A percentile compares a stretch with the other conserved stretches of the same genome.
Conservation (phyloP, 164 flowering plant genomes). For the Tetrastigma voinierianum region DNA sequence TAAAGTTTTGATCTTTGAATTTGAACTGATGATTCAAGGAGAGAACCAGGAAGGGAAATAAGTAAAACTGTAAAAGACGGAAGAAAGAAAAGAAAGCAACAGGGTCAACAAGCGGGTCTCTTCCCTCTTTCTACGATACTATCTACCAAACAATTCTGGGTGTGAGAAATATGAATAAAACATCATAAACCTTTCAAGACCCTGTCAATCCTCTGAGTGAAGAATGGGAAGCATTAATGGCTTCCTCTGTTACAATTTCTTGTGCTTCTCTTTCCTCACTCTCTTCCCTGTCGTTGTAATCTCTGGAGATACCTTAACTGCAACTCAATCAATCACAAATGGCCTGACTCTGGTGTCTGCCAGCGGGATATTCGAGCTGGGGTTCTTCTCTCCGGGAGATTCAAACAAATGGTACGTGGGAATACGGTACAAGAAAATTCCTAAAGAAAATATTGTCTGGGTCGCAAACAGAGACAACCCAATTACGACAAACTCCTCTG, state of each 20-base stretch:
- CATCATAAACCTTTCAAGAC: background rate
- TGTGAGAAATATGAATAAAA: slow-evolving; percentile 2
- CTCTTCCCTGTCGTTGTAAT: slow-evolving; percentile 10
- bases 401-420: slow-evolving; percentile 34
- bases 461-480: slow-evolving; percentile 63
- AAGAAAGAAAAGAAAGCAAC: background rate
- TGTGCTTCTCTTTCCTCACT: slow-evolving; percentile 10
- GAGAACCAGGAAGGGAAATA: background rate
- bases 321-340: slow-evolving; percentile 10
- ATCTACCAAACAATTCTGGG: slow-evolving; percentile 5
- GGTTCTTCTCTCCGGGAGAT: slow-evolving; percentile 30
- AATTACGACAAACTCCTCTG: slow-evolving; percentile 27
- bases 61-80: too few relatives aligned
- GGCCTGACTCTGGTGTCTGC: slow-evolving; percentile 33
- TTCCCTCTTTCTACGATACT: slow-evolving; percentile 7
- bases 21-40: too few relatives aligned
- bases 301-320: slow-evolving; percentile 23
- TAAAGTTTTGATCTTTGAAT: too few relatives aligned
- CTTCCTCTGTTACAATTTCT: slow-evolving; percentile 7
- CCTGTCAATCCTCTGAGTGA: background rate
- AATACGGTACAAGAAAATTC: slow-evolving; percentile 38
- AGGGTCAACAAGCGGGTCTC: background rate
- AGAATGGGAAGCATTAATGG: slow-evolving; percentile 10
- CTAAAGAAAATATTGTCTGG: slow-evolving; percentile 40
- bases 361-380: slow-evolving; percentile 32